Evolutionary conservation across 2,329 filamentous ascomycete species (phyloP), one percentile per base, ranked within the genome.

Genomic region (Alternaria panax): DNA sequence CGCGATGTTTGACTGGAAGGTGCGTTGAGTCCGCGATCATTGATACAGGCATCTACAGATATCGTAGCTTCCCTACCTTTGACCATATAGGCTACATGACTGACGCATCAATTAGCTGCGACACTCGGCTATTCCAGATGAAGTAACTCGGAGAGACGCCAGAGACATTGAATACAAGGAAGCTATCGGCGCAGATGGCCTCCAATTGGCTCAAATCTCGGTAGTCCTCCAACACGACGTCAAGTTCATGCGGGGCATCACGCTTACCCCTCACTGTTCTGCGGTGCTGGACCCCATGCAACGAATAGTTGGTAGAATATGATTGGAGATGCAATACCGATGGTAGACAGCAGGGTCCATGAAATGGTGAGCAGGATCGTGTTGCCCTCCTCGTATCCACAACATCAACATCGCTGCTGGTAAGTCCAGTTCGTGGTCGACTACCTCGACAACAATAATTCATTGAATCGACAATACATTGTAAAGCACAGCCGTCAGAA

Each of bases 31-130:
- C 24, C 50, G 40, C 48, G 7, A 22, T 16, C 54, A 42, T 28
- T 27, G 32, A 32, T 16, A 41, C 20, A n/a, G 18, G 24, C 36
- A 24, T 22, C 16, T 25, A 7, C 36, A 30, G 3, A 47, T 18
- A n/a, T 20, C 18, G 25, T 6, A 56, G 18, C 45, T 59, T 65
- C 71, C 71, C 71, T 68, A 69, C 69, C 38, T 68, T 60, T 30
- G 22, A 25, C 32, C 34, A 59, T 43, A 48, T 43, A 59, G 40
- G 51, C 54, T 54, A 67, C 28, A 18, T 27, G 25, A 18, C 48
- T 22, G 57, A 62, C 59, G 45, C 56, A 28, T 43, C 54, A 46
- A 45, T 42, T 7, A 32, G 25, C 51, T 24, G 14, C 14, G 18
- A 48, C 7, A 58, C 25, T 38, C 53, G 62, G 58, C 53, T 53